Base-by-base conservation (phyloP, 495 filamentous ascomycete species). In the Penicillium lagena region DNA sequence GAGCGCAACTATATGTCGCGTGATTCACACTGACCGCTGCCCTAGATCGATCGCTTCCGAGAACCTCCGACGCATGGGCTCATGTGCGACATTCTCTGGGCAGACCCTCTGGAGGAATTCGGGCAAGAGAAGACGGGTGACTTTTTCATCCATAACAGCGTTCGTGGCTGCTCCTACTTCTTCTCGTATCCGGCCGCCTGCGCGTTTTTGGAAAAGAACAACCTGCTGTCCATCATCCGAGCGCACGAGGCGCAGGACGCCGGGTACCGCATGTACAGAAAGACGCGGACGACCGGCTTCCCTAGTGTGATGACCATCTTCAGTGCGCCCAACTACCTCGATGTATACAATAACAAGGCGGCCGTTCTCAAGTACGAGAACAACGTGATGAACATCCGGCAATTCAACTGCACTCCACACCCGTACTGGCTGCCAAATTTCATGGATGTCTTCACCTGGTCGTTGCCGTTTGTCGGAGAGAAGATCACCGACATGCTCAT, bases 341-440 rank as follows among this genome's bases (percentile, higher is more conserved):
- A 98, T 61, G 90, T 98, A n/a, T 98, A 98, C 73, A 98, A 98
- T 80, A 98, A 98, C 79, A 98, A 98, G 69, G 93, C 93, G 1
- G 93, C 93, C 1, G 93, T 98, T 14, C 72, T 98, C 47, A 98
- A 98, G 65, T 98, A 98, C 63, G 93, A 98, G 65, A 98, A 98
- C 69, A 98, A 98, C 60, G 93, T 98, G 45, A 98, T 98, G 93
- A 98, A 98, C 74, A 98, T 98, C 59, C 80, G 93, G 28, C 93
- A 98, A 63, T 98, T 98, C 71, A 98, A 98, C 68, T 98, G 93
- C 80, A 96, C 93, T 29, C 93, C 93, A 7, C 93, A 98, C 66
- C 93, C 93, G 12, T 98, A 97, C 69, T 98, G 93, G 93, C 80
- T 98, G 31, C 93, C 93, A 37, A 98, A 98, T 70, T 98, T 98